These are phyloP conservation scores for Colletotrichum tofieldiae DNA, from an alignment of 2,329 filamentous ascomycete species.

Conservation along the genomic window DNA sequence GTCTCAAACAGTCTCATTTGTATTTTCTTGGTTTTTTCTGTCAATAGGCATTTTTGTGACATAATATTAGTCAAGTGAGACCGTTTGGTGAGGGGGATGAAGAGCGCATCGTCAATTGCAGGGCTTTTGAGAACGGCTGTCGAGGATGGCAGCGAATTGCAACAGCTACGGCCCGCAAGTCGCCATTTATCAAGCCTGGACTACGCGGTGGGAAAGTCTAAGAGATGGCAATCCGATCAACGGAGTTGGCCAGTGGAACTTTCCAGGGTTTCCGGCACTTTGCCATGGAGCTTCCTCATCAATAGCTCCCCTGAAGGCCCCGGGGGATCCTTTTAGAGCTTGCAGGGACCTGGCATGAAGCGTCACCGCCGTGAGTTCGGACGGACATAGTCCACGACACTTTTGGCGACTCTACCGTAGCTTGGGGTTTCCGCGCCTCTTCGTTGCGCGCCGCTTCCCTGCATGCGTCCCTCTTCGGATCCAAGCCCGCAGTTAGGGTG, in stretches of 20 bases:
- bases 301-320: conserved; percentile 1
- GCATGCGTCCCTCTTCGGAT: conserved; percentile 20
- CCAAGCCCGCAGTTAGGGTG: conserved; percentile 9
- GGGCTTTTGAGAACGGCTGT: no score
- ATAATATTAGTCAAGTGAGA: conserved; percentile 19
- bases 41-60: conserved; percentile 7
- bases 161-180: not conserved
- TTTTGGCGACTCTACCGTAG: conserved; percentile 7
- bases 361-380: conserved; percentile 20
- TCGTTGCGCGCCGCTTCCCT: conserved; percentile 22
- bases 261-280: conserved; percentile 7
- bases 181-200: not conserved
- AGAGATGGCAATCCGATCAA: conserved; percentile 21
- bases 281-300: conserved; percentile 11
- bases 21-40: not conserved
- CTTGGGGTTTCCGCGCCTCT: not conserved
- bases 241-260: conserved; percentile 17
- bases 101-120: not conserved
- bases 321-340: conserved; percentile 13
- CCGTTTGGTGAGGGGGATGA: not conserved
- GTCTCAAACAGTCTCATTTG: not conserved
- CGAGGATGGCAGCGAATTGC: not conserved
- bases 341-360: conserved; percentile 26
- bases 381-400: not conserved
- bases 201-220: conserved; percentile 7